Evolutionary conservation across 495 filamentous ascomycete species (phyloP), one percentile per base, ranked within the genome.

Genomic region (Neurospora sp.): DNA sequence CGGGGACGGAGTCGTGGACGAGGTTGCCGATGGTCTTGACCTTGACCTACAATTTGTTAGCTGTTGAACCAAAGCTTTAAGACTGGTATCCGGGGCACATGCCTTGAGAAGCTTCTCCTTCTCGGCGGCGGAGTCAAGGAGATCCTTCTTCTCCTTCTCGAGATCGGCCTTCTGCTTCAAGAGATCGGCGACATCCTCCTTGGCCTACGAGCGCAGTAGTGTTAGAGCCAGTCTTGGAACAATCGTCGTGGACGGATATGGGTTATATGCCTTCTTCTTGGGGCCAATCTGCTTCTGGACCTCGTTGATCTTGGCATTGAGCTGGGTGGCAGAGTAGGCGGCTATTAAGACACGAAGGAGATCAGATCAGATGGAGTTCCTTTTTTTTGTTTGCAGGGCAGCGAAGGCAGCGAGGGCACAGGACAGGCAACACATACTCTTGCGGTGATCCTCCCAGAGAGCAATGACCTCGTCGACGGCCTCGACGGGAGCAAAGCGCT

Each of bases 1-100:
- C 82, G n/a, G 94, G 96, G 15, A 98, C 96, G 2, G 90, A 91
- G 31, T 93, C 90, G 83, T 98, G 94, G 34, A 99, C 95, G 79
- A 96, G 89, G 80, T 99, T 99, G 62, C 96, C 96, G 77, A 99
- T 91, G 0, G 88, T 90, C 79, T 91, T 92, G 76, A 95, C 87
- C 84, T 95, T 97, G 75, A 83, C 86, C 76, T 90, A 88, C 71
- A 31, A 69, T 13, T 19, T 45, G 37, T 70, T 21, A 74, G 69
- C 34, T 10, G 45, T 31, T 45, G 71, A 43, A 34, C n/a, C 62
- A n/a, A 38, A 1, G 11, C 36, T 19, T 19, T 19, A n/a, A 59
- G 37, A 6, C 5, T 10, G 7, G 8, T 2, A 38, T 28, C 24
- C 39, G 39, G 70, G n/a, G 4, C 2, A 74, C 73, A 36, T 24